A percentile compares a stretch with the other conserved stretches of the same genome.
Conservation (phyloP, 257 asterid genomes). For the Eustoma russellianum region DNA sequence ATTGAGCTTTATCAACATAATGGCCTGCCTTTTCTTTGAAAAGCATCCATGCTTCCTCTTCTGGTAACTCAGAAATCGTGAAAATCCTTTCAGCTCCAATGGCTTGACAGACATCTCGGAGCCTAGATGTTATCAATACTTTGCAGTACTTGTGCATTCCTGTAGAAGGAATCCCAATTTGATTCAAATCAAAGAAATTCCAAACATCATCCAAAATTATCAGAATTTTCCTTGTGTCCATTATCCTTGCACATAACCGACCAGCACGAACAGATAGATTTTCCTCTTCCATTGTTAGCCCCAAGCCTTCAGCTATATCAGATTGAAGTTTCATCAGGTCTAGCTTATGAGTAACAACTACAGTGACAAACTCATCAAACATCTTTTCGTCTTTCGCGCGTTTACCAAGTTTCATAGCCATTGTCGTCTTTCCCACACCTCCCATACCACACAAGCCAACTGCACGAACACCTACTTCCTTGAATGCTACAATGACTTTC, state of each 20-base stretch:
- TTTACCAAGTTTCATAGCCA: constrained; percentile 14
- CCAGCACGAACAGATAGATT: constrained; percentile 1
- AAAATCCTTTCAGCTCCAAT: constrained; percentile 8
- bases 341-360: constrained; percentile 4
- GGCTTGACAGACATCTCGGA: background rate
- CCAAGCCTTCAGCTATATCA: constrained; percentile 15
- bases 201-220: constrained; percentile 29
- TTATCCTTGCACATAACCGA: constrained; percentile 7
- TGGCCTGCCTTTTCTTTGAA: constrained; percentile 10
- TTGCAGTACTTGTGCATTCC: constrained; percentile 12
- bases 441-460: constrained; percentile 26
- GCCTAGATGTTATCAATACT: constrained; percentile 13
- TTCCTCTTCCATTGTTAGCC: constrained; percentile 6
- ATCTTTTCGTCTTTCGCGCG: constrained; percentile 5
- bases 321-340: constrained; percentile 6
- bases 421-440: constrained; percentile 17
- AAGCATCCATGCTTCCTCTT: constrained; percentile 21
- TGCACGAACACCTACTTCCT: background rate
- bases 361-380: constrained; percentile 17
- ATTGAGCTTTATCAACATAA: constrained; percentile 1
- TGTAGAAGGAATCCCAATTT: constrained; percentile 15
- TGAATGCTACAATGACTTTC: constrained; percentile 5
- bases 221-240: constrained; percentile 8
- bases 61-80: constrained; percentile 5
- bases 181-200: constrained; percentile 10